Conservation (phyloP, 1,284 basidiomycete genomes). For the Apiotrichum siamense region DNA sequence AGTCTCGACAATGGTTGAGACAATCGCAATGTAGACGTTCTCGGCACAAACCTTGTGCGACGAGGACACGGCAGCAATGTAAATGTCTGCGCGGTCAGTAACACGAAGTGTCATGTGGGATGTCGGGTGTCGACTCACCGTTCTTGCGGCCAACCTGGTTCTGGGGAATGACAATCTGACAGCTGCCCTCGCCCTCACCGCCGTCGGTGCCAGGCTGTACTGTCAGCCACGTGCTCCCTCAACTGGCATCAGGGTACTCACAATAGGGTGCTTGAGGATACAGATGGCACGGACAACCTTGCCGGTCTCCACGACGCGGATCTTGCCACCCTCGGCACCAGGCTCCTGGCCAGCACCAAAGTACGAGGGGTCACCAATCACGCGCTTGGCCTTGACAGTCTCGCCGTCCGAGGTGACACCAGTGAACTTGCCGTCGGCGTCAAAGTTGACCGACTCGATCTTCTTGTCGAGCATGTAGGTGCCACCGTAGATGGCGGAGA, state of each 20-base stretch:
- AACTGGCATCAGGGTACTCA: no score
- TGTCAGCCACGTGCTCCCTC: no score
- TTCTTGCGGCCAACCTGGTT: conserved; percentile 94
- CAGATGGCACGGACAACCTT: conserved; percentile 97
- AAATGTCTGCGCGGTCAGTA: conserved; percentile 73
- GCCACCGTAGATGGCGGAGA: conserved; percentile 97
- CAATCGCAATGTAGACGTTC: conserved; percentile 92
- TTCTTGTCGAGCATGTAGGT: conserved; percentile 99
- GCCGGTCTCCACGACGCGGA: conserved; percentile 83
- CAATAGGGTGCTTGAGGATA: conserved; percentile 95
- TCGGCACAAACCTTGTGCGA: conserved; percentile 97
- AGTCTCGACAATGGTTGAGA: conserved; percentile 98
- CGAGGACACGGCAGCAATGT: conserved; percentile 93
- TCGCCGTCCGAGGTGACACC: conserved; percentile 87
- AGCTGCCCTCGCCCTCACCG: conserved; percentile 58
- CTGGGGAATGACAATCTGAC: conserved; percentile 96
- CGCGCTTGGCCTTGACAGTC: conserved; percentile 94
- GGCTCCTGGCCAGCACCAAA: conserved; percentile 66
- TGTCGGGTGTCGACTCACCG: no score
- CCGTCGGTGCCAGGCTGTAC: conserved; percentile 97
- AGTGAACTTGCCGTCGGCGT: conserved; percentile 78
- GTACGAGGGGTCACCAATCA: conserved; percentile 97
- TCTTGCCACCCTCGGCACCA: conserved; percentile 57
- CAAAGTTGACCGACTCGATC: conserved; percentile 85
- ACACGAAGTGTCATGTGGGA: no score